Base-by-base conservation (phyloP, 305 asterid species). In the Nicotiana rustica region DNA sequence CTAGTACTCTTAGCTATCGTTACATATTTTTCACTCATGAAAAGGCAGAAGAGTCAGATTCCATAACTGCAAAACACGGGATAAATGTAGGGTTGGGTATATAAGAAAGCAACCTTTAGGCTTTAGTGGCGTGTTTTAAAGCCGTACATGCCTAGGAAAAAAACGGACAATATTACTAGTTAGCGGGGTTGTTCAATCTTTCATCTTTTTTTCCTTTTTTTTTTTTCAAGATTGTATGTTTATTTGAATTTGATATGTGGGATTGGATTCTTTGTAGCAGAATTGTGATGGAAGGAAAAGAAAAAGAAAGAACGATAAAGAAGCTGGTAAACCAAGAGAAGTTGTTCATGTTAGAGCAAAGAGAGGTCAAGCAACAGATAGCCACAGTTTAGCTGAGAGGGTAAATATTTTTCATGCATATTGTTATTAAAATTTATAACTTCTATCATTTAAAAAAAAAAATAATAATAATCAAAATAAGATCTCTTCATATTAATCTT, bases 291-390 rank as follows among this genome's bases (percentile, higher is more conserved):
- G 87, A 21, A 95, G 17, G 15, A 70, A 70, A 25, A 49, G 56
- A 49, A 49, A 49, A 81, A 89, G 89, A 70, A 83, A 21, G 6
- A 81, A 49, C 9, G 94, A 88, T 5, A 86, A 84, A 79, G 91
- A 89, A 78, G 83, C 10, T 61, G 93, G 88, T 90, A 92, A 89
- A 83, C 89, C 90, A 3, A 85, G 88, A 86, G 98, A 95, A 83
- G 99, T 93, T 80, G 96, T 95, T 85, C 99, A 92, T 93, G 98
- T 95, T 25, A 89, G 98, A 86, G 99, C 98, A 35, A 95, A 92
- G 92, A 92, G 99, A 91, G 99, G 98, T 65, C 99, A 95, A 95
- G 99, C 44, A 38, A 38, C 44, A 6, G 44, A 38, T 38, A 38
- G 44, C 44, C 44, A 38, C 44, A 38, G 44, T 84, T 87, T 95